Evolutionary conservation across 257 asterid genomes (phyloP).

Genomic region (Solanum tacnaense): DNA sequence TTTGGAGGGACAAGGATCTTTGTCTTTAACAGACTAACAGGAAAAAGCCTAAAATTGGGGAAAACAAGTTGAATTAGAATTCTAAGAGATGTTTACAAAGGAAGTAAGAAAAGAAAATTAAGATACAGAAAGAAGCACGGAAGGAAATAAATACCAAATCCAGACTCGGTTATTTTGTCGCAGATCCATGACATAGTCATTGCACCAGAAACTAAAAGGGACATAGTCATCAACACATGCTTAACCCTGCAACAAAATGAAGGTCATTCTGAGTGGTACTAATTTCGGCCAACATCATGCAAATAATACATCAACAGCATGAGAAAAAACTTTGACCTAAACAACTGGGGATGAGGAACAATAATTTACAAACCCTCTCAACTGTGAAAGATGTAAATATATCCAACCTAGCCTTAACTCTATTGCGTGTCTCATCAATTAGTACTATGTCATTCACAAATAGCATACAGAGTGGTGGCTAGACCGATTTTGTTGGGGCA

Average conservation of each 20-base stretch:
- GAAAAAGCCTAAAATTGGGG: neutral
- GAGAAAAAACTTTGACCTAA: neutral
- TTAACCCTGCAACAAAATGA: slow-evolving; percentile 48
- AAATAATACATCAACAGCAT: neutral
- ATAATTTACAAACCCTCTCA: neutral
- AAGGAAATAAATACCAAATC: slow-evolving; percentile 54
- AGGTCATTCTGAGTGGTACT: neutral
- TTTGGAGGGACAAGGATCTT: neutral
- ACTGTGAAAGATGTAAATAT: neutral
- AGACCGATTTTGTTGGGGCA: neutral
- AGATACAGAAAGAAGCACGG: neutral
- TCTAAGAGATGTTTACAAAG: neutral
- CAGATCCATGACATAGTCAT: slow-evolving; percentile 94
- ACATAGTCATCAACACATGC: slow-evolving; percentile 74
- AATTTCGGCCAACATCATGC: neutral
- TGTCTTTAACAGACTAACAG: neutral
- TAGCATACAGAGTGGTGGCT: neutral
- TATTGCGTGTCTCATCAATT: neutral
- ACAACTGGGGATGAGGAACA: neutral
- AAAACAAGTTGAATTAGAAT: neutral
- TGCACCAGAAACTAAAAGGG: slow-evolving; percentile 81
- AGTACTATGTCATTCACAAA: neutral
- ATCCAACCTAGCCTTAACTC: neutral
- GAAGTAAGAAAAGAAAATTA: neutral
- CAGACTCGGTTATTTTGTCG: slow-evolving; percentile 86